Base-by-base conservation (phyloP, 495 filamentous ascomycete genomes). In the Friedmanniomyces endolithicus region DNA sequence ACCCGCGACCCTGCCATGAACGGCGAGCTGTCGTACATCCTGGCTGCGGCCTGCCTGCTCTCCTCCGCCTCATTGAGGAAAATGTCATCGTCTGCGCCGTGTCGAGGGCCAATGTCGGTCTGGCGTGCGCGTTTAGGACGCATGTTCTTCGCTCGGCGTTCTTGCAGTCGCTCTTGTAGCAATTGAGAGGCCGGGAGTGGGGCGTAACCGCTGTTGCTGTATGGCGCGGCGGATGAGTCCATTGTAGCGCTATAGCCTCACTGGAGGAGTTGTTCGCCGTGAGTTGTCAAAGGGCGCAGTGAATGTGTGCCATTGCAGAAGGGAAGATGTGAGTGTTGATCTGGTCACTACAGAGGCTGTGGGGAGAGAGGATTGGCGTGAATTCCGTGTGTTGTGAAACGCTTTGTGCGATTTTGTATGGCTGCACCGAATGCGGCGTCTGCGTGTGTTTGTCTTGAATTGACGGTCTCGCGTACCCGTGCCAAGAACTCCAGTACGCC, bases 11-110 rank as follows among this genome's bases (percentile, higher is more conserved):
- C 37, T n/a, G 41, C 47, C 11, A 19, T 31, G 25, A 57, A 8
- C 14, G 61, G 61, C 37, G 61, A 63, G 48, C 61, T 63, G 33
- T 51, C 61, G 29, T 57, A 55, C 20, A 49, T 24, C 25, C 61
- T 37, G 11, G 34, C 46, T 1, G 6, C 20, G 2, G 23, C 25
- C 12, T 29, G 27, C 17, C 23, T 51, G 27, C 52, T 54, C 54
- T 63, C 46, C 35, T 63, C 53, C 6, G 52, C 57, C 22, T 60
- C 54, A 19, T 34, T 23, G 14, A 60, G 20, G 48, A 63, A 63
- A 31, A 63, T 63, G 40, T 60, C 57, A 41, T 63, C 61, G 54
- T 63, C 61, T 40, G 37, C 24, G 6, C 49, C 54, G 12, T 33
- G 48, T 12, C 34, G 35, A 0, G 52, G 58, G 2, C 47, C 57